phyloP scores from a whole-genome alignment of 2,329 filamentous ascomycete genomes.

The Fusarium sacchari region DNA sequence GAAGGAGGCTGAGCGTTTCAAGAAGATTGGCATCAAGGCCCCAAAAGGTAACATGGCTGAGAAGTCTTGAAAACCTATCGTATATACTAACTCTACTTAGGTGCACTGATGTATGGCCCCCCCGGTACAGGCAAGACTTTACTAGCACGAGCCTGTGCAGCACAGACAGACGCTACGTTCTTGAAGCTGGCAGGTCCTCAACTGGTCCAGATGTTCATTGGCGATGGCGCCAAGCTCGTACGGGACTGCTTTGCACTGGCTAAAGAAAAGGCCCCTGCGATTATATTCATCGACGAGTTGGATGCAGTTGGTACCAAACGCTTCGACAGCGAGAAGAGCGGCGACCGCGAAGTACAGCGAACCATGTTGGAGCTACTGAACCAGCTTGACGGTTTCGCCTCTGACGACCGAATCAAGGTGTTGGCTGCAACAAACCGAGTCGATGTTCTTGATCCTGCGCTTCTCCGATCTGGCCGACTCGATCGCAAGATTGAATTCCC shows the following conservation, averaged over 20 bases:
- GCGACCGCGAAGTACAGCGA: slow-evolving; percentile 96
- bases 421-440: slow-evolving; percentile 94
- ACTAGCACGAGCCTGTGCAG: slow-evolving; percentile 93
- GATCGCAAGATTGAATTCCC: slow-evolving; percentile 99
- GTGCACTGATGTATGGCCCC: slow-evolving; percentile 97
- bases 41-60: slow-evolving; percentile 79
- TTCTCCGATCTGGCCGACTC: slow-evolving; percentile 90
- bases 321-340: slow-evolving; percentile 98
- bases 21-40: slow-evolving; percentile 99
- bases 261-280: slow-evolving; percentile 98
- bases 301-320: slow-evolving; percentile 99
- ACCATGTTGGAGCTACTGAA: slow-evolving; percentile 99
- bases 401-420: slow-evolving; percentile 96
- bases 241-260: slow-evolving; percentile 97
- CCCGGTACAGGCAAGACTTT: slow-evolving; percentile 92
- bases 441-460: slow-evolving; percentile 90
- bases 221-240: slow-evolving; percentile 96
- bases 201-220: slow-evolving; percentile 99
- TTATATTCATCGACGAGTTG: slow-evolving; percentile 99
- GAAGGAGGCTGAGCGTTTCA: slow-evolving; percentile 99
- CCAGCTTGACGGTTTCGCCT: slow-evolving; percentile 97
- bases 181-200: slow-evolving; percentile 97
- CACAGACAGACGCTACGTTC: slow-evolving; percentile 98
- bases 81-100: slow-evolving; percentile 86
- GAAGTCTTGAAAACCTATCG: slow-evolving; percentile 59